These are phyloP conservation scores for Naganishia kalamii DNA, from an alignment of 768 basidiomycete genomes.

Conservation along the genomic window DNA sequence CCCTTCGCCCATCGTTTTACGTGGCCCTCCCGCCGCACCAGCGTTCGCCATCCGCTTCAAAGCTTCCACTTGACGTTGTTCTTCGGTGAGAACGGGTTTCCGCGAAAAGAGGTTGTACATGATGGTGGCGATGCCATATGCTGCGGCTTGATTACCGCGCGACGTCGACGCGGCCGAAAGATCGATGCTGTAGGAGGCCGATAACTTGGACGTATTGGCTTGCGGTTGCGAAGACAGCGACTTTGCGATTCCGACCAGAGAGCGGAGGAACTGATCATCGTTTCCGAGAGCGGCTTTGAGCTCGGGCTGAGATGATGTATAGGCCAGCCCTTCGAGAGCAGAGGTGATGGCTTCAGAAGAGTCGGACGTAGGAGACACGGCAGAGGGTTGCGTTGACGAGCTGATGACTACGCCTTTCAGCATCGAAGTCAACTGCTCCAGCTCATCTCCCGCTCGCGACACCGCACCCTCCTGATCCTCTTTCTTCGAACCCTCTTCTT, in stretches of 20 bases:
- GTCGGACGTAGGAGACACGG: neutral
- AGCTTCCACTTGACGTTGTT: conserved; percentile 75
- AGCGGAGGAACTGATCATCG: conserved; percentile 28
- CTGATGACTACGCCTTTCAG: conserved; percentile 14
- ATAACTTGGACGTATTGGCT: neutral
- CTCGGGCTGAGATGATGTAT: conserved; percentile 19
- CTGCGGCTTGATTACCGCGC: conserved; percentile 49
- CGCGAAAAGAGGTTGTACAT: conserved; percentile 68
- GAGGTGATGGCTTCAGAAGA: neutral
- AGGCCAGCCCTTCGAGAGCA: conserved; percentile 21
- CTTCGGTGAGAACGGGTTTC: conserved; percentile 65
- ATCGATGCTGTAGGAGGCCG: conserved; percentile 17
- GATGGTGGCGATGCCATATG: conserved; percentile 73
- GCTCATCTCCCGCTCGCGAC: neutral
- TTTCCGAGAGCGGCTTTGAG: conserved; percentile 4
- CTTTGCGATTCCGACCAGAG: conserved; percentile 23
- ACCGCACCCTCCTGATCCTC: neutral
- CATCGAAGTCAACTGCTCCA: conserved; percentile 13
- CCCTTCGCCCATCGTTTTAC: conserved; percentile 25
- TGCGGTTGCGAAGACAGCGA: neutral
- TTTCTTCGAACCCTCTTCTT: neutral
- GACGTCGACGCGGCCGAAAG: conserved; percentile 3
- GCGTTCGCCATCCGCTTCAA: conserved; percentile 66
- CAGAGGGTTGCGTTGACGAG: neutral
- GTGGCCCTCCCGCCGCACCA: conserved; percentile 43